Base-by-base conservation (phyloP, 2,329 filamentous ascomycete species). In the Paraphoma chrysanthemicola region DNA sequence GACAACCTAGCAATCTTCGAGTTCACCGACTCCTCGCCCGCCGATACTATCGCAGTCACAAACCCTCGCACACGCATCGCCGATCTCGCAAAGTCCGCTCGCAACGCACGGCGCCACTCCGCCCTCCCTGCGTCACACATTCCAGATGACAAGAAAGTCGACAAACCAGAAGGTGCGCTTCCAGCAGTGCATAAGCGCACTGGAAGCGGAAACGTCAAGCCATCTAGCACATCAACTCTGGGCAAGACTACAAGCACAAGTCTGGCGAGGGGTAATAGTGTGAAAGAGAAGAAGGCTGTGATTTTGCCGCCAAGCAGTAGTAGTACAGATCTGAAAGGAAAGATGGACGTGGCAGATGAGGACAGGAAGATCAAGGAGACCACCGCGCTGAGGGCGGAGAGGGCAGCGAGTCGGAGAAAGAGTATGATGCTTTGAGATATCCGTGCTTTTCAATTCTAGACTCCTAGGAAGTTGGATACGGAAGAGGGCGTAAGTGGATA, bases 351-450 rank as follows among this genome's bases (percentile, higher is more conserved):
- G 47, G 56, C 33, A 14, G 30, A 47, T 14, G 41, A 51, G 51
- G 50, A 46, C 48, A 48, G 29, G 53, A 59, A 33, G 54, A 58
- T n/a, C 45, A 59, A 38, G 31, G 64, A 61, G 28, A 64, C 60
- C n/a, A 62, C 62, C 44, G 62, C 66, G 44, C 48, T 72, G 16
- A 66, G 72, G 48, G 68, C 66, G 6, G 77, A 78, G 45, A 66
- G 77, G 45, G 74, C 73, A 28, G 75, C 77, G n/a, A 73, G 71
- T 60, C 63, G 78, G 46, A 67, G 78, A 57, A 75, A 77, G 64
- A 79, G 77, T 60, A 79, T 79, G 78, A 72, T 80, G 74, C 55
- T 80, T 44, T 78, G 33, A 36, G 6, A 36, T 7, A 36, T 14
- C 33, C 33, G 33, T 7, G 31, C 6, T 10, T 14, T 36, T 36